phyloP scores from a whole-genome alignment of 1,139 yeast species.

The Pneumocystis carinii region DNA sequence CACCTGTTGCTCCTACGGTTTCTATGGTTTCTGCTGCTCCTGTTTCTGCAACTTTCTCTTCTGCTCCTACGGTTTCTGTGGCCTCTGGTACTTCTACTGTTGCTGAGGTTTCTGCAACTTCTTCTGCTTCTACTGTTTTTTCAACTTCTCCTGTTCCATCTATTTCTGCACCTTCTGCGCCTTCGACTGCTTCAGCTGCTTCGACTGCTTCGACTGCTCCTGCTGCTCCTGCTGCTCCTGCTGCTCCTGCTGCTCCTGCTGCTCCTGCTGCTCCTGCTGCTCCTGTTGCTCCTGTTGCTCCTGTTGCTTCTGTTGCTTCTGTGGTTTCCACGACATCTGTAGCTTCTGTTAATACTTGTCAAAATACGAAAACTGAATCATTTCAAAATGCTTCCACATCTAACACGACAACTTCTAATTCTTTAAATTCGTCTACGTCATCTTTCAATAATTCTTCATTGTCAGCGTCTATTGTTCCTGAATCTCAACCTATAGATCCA shows the following conservation, averaged over 20 bases:
- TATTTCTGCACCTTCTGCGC: not conserved
- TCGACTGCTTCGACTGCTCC: not conserved
- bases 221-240: not conserved
- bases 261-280: not conserved
- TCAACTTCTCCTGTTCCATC: not conserved
- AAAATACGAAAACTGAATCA: not conserved
- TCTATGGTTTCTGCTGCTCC: not conserved
- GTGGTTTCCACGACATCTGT: not conserved
- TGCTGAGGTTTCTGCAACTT: not conserved
- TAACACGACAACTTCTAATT: not conserved
- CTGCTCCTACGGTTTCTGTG: no score
- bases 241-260: no score
- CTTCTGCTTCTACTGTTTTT: not conserved
- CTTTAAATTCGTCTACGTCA: not conserved
- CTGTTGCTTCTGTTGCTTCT: not conserved
- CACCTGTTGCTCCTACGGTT: not conserved
- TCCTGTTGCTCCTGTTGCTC: not conserved
- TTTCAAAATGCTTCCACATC: not conserved
- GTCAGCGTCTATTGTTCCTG: not conserved
- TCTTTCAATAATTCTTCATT: not conserved
- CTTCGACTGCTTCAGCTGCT: not conserved
- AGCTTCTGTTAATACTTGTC: not conserved
- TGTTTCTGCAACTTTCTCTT: not conserved
- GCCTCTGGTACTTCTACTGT: not conserved
- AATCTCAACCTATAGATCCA: slow-evolving; percentile 8